Evolutionary conservation across 148 eudicot species (phyloP).

Genomic region (Arctostaphylos glauca): DNA sequence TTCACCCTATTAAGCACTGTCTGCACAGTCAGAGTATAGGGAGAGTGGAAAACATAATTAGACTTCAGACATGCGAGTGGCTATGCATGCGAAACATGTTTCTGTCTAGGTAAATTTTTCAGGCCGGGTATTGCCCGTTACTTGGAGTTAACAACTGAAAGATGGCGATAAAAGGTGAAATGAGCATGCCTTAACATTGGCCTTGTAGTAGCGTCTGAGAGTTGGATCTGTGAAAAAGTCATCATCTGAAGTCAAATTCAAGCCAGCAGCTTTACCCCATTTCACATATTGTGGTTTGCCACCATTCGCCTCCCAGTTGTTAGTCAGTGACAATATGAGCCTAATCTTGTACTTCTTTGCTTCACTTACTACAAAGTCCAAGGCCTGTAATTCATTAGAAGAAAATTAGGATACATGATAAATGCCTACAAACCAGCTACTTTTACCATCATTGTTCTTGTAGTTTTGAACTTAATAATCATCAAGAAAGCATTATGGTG

Average conservation of each 20-base stretch:
- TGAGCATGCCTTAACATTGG: constrained; percentile 58
- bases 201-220: constrained; percentile 64
- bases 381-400: constrained; percentile 43
- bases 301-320: constrained; percentile 89
- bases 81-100: not conserved
- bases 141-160: not conserved
- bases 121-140: not conserved
- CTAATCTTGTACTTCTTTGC: constrained; percentile 80
- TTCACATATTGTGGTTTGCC: constrained; percentile 87
- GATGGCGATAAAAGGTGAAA: constrained; percentile 7
- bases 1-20: constrained; percentile 72
- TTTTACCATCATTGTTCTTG: not conserved
- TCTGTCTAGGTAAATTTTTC: not conserved
- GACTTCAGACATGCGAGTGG: not conserved
- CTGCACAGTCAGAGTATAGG: constrained; percentile 27
- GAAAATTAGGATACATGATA: not conserved
- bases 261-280: constrained; percentile 86
- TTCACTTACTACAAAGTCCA: constrained; percentile 90
- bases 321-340: constrained; percentile 70
- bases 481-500: not conserved
- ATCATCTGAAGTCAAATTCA: constrained; percentile 61
- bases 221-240: constrained; percentile 71
- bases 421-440: not conserved
- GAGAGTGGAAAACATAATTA: constrained; percentile 2
- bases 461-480: not conserved